Evolutionary conservation across 148 eudicot species (phyloP), one percentile per base, ranked within the genome.

Genomic region (Rhododendron mucronatum): DNA sequence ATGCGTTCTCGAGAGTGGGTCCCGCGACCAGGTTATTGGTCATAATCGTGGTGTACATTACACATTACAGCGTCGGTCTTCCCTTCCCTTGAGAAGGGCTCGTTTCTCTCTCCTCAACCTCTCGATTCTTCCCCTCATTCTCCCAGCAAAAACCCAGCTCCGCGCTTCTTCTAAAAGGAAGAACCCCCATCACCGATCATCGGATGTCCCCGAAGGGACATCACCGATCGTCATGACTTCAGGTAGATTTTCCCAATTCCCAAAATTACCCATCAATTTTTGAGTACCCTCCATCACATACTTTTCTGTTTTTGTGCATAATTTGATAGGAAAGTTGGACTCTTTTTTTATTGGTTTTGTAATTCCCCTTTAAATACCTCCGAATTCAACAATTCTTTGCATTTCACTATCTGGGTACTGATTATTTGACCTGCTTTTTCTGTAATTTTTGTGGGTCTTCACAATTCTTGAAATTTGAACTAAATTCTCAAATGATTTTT

Each of bases 171-270:
- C 77, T 30, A 53, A 53, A 37, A 23, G 79, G 30, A 83, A 53
- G 28, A 63, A 47, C 51, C 23, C 15, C 10, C 71, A 16, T 75
- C 81, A 57, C 12, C 57, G 44, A 41, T 41, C 45, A 5, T 41
- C 8, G 45, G 45, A 41, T 41, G 45, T 41, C 7, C 7, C 45
- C 45, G 45, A 41, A 41, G 45, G 45, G 45, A 41, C 45, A 41
- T 41, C 45, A 41, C 45, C 65, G 50, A 85, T 44, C 87, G 2
- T 78, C 45, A 85, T 85, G 87, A 61, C 83, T 78, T 85, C 87
- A 61, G 87, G 87, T 85, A 59, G 30, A 20, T 57, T 65, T 44
- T 7, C n/a, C 20, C n/a, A 9, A 75, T 23, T 21, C 37, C 26
- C 20, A 4, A 18, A 33, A 16, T 51, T n/a, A n/a, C 77, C 39